Conservation (phyloP, 2,329 filamentous ascomycete genomes). For the Bertia moriformis region DNA sequence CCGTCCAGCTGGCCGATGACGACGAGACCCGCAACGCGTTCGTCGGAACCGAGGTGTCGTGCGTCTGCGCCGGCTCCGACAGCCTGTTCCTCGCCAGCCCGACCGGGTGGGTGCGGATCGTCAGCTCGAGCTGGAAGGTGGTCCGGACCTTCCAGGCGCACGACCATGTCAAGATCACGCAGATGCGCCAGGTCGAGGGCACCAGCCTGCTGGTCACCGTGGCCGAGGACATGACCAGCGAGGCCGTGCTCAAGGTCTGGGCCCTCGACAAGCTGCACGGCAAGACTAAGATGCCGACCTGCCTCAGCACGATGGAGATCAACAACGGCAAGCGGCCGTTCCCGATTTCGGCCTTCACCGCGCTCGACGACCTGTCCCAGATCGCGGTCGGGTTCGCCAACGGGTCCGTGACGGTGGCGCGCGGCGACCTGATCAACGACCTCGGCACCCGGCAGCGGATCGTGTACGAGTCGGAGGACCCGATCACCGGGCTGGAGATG, state of each 20-base stretch:
- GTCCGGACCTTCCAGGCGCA: constrained; percentile 77
- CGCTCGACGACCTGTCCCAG: constrained; percentile 77
- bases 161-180: constrained; percentile 65
- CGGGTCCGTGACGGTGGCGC: constrained; percentile 79
- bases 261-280: constrained; percentile 85
- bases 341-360: constrained; percentile 83
- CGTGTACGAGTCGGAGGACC: constrained; percentile 92
- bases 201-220: constrained; percentile 77
- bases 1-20: constrained; percentile 67
- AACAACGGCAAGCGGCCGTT: constrained; percentile 87
- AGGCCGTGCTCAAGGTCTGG: constrained; percentile 90
- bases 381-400: constrained; percentile 92
- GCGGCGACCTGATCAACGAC: constrained; percentile 89
- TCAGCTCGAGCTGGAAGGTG: constrained; percentile 77
- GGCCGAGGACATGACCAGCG: constrained; percentile 72
- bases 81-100: constrained; percentile 78
- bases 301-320: constrained; percentile 71
- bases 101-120: constrained; percentile 74
- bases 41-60: constrained; percentile 70
- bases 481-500: constrained; percentile 81
- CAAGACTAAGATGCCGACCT: constrained; percentile 79
- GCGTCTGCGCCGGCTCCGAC: constrained; percentile 72
- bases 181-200: constrained; percentile 82
- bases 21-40: constrained; percentile 65
- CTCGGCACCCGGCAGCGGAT: constrained; percentile 85